These are phyloP conservation scores for Plasmodium knowlesi DNA, from an alignment of 169 alveolate genomes.

Conservation along the genomic window DNA sequence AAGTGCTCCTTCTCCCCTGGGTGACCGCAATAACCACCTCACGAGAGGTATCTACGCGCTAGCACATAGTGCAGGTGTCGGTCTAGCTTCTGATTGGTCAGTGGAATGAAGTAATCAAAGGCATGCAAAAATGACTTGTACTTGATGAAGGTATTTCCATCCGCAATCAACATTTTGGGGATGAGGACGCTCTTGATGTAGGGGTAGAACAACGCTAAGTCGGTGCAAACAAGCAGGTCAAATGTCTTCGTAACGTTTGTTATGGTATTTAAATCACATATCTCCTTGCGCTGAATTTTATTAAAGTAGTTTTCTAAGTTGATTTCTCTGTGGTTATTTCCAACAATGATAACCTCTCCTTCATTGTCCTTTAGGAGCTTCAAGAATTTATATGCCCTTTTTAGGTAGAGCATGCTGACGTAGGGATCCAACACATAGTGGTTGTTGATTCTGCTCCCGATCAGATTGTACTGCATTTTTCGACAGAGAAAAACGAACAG, in stretches of 20 bases:
- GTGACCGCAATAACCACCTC: background rate
- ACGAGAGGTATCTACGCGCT: conserved; percentile 32
- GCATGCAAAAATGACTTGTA: conserved; percentile 80
- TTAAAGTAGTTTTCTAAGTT: conserved; percentile 58
- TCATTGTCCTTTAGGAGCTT: conserved; percentile 77
- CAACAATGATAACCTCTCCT: conserved; percentile 79
- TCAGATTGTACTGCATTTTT: conserved; percentile 62
- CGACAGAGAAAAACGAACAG: background rate
- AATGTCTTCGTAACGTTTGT: conserved; percentile 77
- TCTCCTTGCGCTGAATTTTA: conserved; percentile 14
- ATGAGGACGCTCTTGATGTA: conserved; percentile 79
- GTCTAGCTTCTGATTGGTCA: conserved; percentile 70
- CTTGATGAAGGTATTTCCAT: conserved; percentile 76
- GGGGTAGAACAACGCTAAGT: conserved; percentile 79
- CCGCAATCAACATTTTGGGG: conserved; percentile 81
- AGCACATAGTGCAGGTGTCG: conserved; percentile 58
- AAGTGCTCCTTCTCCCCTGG: background rate
- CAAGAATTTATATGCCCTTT: conserved; percentile 80
- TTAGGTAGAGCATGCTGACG: conserved; percentile 80
- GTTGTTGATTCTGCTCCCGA: conserved; percentile 78
- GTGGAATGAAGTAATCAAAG: conserved; percentile 83
- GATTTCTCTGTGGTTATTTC: conserved; percentile 77
- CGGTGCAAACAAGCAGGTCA: conserved; percentile 83
- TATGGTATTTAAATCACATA: conserved; percentile 72
- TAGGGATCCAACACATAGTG: conserved; percentile 82